Percentiles rank a stretch among this genome's conserved stretches.
phyloP scores from a whole-genome alignment of 768 basidiomycete species.

The Leccinum uliginosum region DNA sequence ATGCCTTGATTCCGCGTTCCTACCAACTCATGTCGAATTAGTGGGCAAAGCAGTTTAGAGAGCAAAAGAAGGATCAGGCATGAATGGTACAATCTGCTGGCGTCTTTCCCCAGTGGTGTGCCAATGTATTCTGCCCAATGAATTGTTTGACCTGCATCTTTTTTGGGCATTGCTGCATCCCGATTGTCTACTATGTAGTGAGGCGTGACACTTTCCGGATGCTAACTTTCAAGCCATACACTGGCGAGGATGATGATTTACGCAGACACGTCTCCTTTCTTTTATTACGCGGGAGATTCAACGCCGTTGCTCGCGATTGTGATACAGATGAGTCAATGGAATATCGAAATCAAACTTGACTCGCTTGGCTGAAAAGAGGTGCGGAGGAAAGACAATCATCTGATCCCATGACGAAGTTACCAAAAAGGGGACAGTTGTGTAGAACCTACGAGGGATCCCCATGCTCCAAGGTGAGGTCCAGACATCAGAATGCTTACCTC shows the following conservation, averaged over 20 bases:
- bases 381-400: neutral
- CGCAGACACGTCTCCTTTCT: neutral
- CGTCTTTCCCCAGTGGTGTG: neutral
- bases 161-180: neutral
- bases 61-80: slow-evolving; percentile 19
- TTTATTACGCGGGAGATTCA: neutral
- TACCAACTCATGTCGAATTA: slow-evolving; percentile 15
- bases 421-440: neutral
- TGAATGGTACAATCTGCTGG: slow-evolving; percentile 2
- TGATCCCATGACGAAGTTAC: neutral
- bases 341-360: too few relatives aligned
- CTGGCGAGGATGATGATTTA: neutral
- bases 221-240: neutral
- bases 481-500: neutral
- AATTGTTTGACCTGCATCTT: neutral
- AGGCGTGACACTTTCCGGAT: neutral
- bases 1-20: neutral
- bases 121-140: neutral
- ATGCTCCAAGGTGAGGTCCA: neutral
- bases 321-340: neutral
- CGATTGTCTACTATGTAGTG: neutral
- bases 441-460: neutral
- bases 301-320: neutral
- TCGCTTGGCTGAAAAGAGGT: neutral
- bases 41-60: slow-evolving; percentile 51